phyloP scores from a whole-genome alignment of 2,329 filamentous ascomycete species.

The Epichloe coenophiala region DNA sequence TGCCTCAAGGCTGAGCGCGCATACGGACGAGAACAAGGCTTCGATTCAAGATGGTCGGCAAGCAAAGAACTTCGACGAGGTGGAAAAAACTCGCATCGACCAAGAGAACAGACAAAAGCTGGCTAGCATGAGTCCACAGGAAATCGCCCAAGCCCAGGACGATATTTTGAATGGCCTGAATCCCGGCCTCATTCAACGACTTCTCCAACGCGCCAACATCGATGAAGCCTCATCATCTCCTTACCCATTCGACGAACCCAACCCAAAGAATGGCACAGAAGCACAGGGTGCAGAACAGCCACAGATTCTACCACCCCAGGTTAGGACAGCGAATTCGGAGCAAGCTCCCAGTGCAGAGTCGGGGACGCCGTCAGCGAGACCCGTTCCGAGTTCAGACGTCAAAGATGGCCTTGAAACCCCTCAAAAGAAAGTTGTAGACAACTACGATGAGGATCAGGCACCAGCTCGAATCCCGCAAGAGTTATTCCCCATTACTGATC shows the following conservation, averaged over 20 bases:
- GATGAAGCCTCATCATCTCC: constrained; percentile 39
- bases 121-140: constrained; percentile 62
- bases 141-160: constrained; percentile 67
- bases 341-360: background rate
- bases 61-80: constrained; percentile 22
- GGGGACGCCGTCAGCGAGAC: background rate
- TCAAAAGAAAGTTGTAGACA: constrained; percentile 15
- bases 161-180: constrained; percentile 72
- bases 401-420: background rate
- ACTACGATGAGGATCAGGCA: constrained; percentile 29
- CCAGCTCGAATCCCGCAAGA: constrained; percentile 27
- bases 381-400: background rate
- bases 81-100: constrained; percentile 63
- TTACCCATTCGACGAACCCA: constrained; percentile 27
- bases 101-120: constrained; percentile 66
- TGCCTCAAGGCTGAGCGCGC: constrained; percentile 1
- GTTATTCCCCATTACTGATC: constrained; percentile 28
- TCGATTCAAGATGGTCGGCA: background rate
- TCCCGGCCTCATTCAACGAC: constrained; percentile 59
- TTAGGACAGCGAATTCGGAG: background rate
- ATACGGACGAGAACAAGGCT: background rate
- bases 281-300: background rate
- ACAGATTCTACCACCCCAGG: background rate
- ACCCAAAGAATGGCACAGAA: background rate
- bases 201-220: constrained; percentile 65